Evolutionary conservation across 768 basidiomycete species (phyloP), one percentile per base, ranked within the genome.

Genomic region (Lactifluus subvellereus): DNA sequence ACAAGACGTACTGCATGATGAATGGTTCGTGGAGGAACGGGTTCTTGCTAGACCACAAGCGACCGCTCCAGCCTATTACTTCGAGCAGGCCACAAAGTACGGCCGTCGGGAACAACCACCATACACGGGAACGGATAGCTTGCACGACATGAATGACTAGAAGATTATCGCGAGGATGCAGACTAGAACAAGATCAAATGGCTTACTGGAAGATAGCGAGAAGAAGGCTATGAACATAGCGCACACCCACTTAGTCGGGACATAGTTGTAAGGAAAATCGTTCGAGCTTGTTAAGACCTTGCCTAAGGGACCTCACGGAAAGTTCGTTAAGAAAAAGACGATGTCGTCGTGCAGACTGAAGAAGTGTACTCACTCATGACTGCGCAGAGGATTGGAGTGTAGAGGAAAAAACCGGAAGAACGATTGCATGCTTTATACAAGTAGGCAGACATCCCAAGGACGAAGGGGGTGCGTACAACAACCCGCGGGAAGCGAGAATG

Each of bases 1-100:
- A 42, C 16, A 27, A 14, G 38, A 65, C 72, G n/a, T 58, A 76
- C 75, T 82, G 79, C 65, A 79, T 78, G 50, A 78, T 60, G 68
- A 76, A 82, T 0, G 78, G 74, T 18, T 70, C 69, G 27, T 67
- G 62, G n/a, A 61, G 43, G 5, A 56, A 16, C 1, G 70, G 67
- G 30, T 71, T 68, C 11, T 67, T 57, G 50, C 68, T 71, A 22
- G 72, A 74, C 76, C 76, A 77, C 10, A 74, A 59, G 9, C 78
- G 66, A 0, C 70, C 77, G 22, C 65, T 60, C 78, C 77, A 79
- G 0, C 78, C 78, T 43, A 77, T 59, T 11, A 76, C 67, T 66
- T 79, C 78, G 35, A 70, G 69, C 0, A 74, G 35, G 10, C 74
- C 75, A 9, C 72, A 72, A 2, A 74, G 58, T 4, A 72, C 66